Evolutionary conservation across 2,329 filamentous ascomycete genomes (phyloP).

Genomic region (Daldinia sp.): DNA sequence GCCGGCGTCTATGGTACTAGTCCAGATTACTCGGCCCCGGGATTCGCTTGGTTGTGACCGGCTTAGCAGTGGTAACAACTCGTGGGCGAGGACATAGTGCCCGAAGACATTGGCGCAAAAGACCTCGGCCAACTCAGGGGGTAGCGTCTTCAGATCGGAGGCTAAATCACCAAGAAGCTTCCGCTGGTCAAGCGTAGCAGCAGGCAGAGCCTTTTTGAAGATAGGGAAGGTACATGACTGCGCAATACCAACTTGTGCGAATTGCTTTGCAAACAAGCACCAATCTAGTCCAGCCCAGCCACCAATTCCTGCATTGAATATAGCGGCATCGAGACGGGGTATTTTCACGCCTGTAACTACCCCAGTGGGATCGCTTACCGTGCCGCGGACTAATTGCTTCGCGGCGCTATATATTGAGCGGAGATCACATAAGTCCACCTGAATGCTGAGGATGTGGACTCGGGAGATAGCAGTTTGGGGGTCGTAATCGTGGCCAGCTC

Average conservation of each 20-base stretch:
- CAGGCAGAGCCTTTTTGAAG: slow-evolving; percentile 75
- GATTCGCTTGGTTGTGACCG: slow-evolving; percentile 56
- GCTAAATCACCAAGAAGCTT: slow-evolving; percentile 50
- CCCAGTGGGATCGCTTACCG: slow-evolving; percentile 59
- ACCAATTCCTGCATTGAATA: slow-evolving; percentile 90
- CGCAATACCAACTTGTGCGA: slow-evolving; percentile 70
- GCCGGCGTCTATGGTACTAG: slow-evolving; percentile 81
- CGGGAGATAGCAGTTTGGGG: slow-evolving; percentile 60
- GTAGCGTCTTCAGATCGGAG: slow-evolving; percentile 48
- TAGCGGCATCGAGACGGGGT: slow-evolving; percentile 79
- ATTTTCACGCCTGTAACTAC: slow-evolving; percentile 60
- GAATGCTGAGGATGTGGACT: slow-evolving; percentile 69
- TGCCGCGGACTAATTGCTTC: slow-evolving; percentile 59
- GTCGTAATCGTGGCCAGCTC: slow-evolving; percentile 55
- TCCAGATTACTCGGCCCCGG: slow-evolving; percentile 83
- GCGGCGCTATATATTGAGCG: slow-evolving; percentile 63
- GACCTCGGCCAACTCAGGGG: slow-evolving; percentile 78
- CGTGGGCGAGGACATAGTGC: slow-evolving; percentile 89
- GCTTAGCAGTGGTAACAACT: slow-evolving; percentile 79
- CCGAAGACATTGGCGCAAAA: slow-evolving; percentile 96
- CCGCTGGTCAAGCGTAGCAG: slow-evolving; percentile 58
- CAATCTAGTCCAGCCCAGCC: slow-evolving; percentile 87
- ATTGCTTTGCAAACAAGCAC: slow-evolving; percentile 64
- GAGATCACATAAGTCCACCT: slow-evolving; percentile 72
- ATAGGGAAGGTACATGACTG: slow-evolving; percentile 80